These are phyloP conservation scores for Solanum verrucosum DNA, from an alignment of 257 asterid genomes.

Conservation along the genomic window DNA sequence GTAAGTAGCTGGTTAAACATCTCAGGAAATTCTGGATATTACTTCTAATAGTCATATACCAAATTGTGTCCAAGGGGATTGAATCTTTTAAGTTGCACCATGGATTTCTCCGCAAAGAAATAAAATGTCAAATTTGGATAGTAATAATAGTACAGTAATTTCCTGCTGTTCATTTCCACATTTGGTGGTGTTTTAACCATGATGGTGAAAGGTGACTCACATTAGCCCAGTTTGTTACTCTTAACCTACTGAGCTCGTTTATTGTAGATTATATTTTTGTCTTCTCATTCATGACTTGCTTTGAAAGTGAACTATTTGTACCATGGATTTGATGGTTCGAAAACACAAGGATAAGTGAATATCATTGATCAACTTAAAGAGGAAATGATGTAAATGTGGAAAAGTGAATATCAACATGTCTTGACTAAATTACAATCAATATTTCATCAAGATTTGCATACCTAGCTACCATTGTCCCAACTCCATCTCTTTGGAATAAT, in stretches of 20 bases:
- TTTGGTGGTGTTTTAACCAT: neutral
- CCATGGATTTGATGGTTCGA: neutral
- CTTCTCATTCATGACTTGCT: neutral
- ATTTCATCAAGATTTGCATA: conserved; percentile 20
- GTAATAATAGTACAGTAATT: neutral
- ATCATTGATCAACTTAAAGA: neutral
- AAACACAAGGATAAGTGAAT: neutral
- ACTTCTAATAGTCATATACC: neutral
- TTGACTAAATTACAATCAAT: neutral
- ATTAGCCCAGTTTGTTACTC: neutral
- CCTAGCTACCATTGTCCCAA: conserved; percentile 98
- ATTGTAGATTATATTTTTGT: neutral
- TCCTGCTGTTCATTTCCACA: neutral
- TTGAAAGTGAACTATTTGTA: neutral
- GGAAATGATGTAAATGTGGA: neutral
- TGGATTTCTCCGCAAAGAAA: neutral
- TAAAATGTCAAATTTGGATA: neutral
- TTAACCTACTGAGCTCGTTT: neutral
- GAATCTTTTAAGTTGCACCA: neutral
- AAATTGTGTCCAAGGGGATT: neutral
- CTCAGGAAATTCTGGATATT: neutral
- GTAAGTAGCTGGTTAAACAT: neutral
- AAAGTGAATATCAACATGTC: neutral
- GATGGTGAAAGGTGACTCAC: neutral
- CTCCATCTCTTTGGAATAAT: conserved; percentile 90